A percentile compares a stretch with the other conserved stretches of the same genome.
Conservation (phyloP, 139 green algal species). For the Zygnema circumcarinatum region DNA sequence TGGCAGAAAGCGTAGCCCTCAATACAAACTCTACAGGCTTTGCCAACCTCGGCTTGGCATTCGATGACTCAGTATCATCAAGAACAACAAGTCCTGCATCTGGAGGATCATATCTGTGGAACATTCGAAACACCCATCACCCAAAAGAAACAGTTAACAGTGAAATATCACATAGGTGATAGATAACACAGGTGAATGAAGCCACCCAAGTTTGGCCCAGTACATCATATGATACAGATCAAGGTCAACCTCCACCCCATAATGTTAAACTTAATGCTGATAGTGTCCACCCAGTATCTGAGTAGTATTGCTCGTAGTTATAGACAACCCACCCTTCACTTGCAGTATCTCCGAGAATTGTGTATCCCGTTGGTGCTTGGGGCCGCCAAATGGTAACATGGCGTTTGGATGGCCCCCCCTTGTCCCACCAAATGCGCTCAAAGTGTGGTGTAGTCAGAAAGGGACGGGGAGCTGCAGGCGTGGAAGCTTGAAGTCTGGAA, state of each 20-base stretch:
- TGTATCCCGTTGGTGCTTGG: slow-evolving; percentile 75
- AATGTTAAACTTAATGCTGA: no score
- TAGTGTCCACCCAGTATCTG: no score
- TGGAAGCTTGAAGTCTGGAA: neutral
- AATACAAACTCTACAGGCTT: slow-evolving; percentile 60
- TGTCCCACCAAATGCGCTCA: slow-evolving; percentile 78
- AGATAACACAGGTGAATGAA: no score
- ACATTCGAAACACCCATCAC: neutral
- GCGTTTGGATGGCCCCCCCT: slow-evolving; percentile 33
- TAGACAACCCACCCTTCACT: slow-evolving; percentile 67
- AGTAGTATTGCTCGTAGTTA: no score
- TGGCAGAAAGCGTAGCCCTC: slow-evolving; percentile 56
- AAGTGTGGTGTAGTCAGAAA: slow-evolving; percentile 71
- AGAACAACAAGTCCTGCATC: slow-evolving; percentile 21
- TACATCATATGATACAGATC: no score
- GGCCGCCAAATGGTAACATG: slow-evolving; percentile 73
- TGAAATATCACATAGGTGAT: no score
- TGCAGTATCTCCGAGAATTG: slow-evolving; percentile 74
- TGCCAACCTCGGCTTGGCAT: slow-evolving; percentile 34
- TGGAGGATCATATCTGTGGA: slow-evolving; percentile 63
- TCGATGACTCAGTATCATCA: slow-evolving; percentile 52
- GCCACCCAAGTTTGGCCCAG: no score
- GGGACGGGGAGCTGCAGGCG: slow-evolving; percentile 44
- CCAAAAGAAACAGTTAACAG: no score
- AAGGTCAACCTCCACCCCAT: no score